A percentile compares a stretch with the other conserved stretches of the same genome.
Evolutionary conservation across 495 filamentous ascomycete genomes (phyloP).

Genomic region (Podospora pseudocomata): DNA sequence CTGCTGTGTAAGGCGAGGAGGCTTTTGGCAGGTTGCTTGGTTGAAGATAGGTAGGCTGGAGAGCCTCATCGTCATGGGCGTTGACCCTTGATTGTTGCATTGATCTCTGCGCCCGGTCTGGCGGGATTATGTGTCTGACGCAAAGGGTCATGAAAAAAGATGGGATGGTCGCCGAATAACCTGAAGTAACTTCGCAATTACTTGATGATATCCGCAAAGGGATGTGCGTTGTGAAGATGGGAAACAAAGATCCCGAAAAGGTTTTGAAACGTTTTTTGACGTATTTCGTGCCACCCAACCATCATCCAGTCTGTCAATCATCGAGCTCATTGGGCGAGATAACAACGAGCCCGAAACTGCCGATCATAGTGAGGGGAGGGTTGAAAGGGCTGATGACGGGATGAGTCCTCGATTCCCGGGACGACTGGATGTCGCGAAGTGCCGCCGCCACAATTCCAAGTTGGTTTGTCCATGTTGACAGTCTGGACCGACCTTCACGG

Average conservation of each 20-base stretch:
- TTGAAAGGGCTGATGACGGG: neutral
- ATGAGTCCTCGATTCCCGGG: neutral
- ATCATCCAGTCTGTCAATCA: neutral
- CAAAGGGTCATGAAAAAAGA: neutral
- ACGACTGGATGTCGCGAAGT: neutral
- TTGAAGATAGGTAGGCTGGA: neutral
- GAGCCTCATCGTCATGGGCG: neutral
- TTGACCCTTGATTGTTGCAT: neutral
- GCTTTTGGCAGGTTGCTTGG: neutral
- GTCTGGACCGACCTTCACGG: neutral
- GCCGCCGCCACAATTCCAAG: neutral
- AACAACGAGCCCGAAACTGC: neutral
- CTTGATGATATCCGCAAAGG: neutral
- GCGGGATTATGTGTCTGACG: neutral
- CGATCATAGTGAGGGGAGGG: neutral
- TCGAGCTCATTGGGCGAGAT: neutral
- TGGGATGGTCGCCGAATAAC: neutral
- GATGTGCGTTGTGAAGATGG: neutral
- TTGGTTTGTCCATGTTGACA: neutral
- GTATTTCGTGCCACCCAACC: neutral
- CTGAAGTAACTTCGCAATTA: neutral
- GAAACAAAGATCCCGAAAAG: neutral
- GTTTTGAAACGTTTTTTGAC: neutral
- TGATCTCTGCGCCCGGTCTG: neutral
- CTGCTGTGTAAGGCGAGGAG: neutral